Conservation (phyloP, 176 grass and related monocot genomes). For the Alopecurus myosuroides region DNA sequence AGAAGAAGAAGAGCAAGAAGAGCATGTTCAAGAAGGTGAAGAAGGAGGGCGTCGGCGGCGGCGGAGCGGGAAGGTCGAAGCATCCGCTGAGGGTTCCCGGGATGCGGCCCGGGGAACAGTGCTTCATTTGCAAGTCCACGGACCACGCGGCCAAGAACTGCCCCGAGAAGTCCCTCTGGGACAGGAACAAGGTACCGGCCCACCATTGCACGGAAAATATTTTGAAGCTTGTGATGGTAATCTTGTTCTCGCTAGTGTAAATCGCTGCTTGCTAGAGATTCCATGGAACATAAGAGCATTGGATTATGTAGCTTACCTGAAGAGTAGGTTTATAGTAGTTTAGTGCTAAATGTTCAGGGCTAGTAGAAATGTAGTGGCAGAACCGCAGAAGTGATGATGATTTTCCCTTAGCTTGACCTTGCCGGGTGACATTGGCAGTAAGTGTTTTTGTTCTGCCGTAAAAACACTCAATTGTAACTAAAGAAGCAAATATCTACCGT, state of each 20-base stretch:
- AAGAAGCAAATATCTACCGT: background rate
- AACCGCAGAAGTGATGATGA: background rate
- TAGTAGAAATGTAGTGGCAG: background rate
- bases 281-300: background rate
- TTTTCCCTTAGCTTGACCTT: background rate
- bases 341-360: background rate
- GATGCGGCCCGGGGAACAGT: constrained; percentile 92
- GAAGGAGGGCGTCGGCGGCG: constrained; percentile 4
- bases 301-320: background rate
- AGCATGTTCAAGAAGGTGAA: constrained; percentile 40
- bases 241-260: background rate
- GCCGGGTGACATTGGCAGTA: background rate
- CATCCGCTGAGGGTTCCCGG: constrained; percentile 78
- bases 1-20: constrained; percentile 52
- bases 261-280: background rate
- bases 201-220: background rate
- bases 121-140: constrained; percentile 91
- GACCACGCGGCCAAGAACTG: constrained; percentile 87
- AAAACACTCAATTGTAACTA: background rate
- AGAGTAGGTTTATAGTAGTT: background rate
- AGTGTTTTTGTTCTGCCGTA: background rate
- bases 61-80: constrained; percentile 39
- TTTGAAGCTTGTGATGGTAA: background rate
- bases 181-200: constrained; percentile 81
- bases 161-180: constrained; percentile 83